These are phyloP conservation scores for Podospora australis DNA, from an alignment of 495 filamentous ascomycete genomes.

Conservation along the genomic window DNA sequence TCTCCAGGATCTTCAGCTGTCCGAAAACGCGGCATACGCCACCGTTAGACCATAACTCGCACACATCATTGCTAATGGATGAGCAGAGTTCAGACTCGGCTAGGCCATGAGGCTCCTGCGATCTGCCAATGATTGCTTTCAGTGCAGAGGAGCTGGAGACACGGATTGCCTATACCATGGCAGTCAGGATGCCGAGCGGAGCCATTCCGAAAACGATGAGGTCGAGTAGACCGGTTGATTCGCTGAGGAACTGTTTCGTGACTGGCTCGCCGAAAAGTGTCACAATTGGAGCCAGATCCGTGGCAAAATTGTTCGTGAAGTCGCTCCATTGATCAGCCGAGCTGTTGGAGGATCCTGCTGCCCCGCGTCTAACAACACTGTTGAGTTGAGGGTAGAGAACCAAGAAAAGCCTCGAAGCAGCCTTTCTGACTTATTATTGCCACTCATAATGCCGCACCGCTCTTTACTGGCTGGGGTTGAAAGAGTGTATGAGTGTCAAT, in stretches of 20 bases:
- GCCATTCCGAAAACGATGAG: conserved; percentile 43
- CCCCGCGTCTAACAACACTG: too few relatives aligned
- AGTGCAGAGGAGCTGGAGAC: conserved; percentile 41
- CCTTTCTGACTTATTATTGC: too few relatives aligned
- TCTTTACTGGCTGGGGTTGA: too few relatives aligned
- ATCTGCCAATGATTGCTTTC: conserved; percentile 43
- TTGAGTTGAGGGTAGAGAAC: too few relatives aligned
- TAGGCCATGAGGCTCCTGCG: conserved; percentile 29
- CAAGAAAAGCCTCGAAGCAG: too few relatives aligned
- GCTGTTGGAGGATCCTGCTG: neutral
- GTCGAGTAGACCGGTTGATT: conserved; percentile 33
- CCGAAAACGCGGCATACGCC: conserved; percentile 27
- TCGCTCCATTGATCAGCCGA: conserved; percentile 11
- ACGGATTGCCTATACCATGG: conserved; percentile 43
- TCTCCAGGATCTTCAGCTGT: conserved; percentile 19
- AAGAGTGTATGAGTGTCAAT: too few relatives aligned
- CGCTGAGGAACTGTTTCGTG: conserved; percentile 49
- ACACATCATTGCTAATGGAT: conserved; percentile 28
- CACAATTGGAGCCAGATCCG: conserved; percentile 34
- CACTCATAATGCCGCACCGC: too few relatives aligned
- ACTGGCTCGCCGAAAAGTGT: conserved; percentile 44
- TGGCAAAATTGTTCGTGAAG: conserved; percentile 46
- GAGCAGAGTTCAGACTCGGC: conserved; percentile 31
- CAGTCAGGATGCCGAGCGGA: conserved; percentile 45
- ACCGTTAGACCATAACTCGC: conserved; percentile 41